Evolutionary conservation across 139 green algal genomes (phyloP), one percentile per base, ranked within the genome.

Genomic region (Chlamydomonas incerta): DNA sequence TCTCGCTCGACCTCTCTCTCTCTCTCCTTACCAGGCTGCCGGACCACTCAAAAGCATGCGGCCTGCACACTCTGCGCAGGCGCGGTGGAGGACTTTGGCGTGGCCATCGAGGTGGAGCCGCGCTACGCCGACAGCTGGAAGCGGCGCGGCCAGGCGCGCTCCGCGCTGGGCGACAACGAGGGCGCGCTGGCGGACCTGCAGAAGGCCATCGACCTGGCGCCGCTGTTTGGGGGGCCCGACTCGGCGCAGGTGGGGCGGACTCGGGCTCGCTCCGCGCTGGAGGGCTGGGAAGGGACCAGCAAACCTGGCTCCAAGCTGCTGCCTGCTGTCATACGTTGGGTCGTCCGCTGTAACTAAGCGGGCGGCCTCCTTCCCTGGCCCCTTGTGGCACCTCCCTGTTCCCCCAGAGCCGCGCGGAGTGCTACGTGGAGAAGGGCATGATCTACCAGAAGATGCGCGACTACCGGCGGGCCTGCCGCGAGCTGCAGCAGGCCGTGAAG

Each of bases 91-190:
- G 96, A 98, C 88, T 98, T 98, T 76, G 92, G 33, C 17, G 85
- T 84, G 18, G 93, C 96, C n/a, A 96, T 97, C 47, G 80, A 93
- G 58, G 50, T 93, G 57, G 89, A 93, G 80, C 96, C 96, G 3
- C 82, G 88, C 29, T 96, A 94, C 74, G 65, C 81, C 26, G 96
- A 98, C 88, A 93, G 90, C 26, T 97, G 92, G 89, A 97, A 96
- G 90, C 89, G 96, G 31, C 88, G 96, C 18, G 93, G 91, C 0
- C 95, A 98, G 88, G 96, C 96, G 5, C 90, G 93, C n/a, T 89
- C 77, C 33, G 95, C 95, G 4, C 50, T 96, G 47, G 95, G 93
- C 0, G 87, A 96, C 15, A 28, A 86, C 0, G 86, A 95, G 37
- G 92, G 74, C 0, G 95, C 96, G 0, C 68, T 95, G 79, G 60